These are phyloP conservation scores for Septoria linicola DNA, from an alignment of 2,329 filamentous ascomycete species.

Conservation along the genomic window DNA sequence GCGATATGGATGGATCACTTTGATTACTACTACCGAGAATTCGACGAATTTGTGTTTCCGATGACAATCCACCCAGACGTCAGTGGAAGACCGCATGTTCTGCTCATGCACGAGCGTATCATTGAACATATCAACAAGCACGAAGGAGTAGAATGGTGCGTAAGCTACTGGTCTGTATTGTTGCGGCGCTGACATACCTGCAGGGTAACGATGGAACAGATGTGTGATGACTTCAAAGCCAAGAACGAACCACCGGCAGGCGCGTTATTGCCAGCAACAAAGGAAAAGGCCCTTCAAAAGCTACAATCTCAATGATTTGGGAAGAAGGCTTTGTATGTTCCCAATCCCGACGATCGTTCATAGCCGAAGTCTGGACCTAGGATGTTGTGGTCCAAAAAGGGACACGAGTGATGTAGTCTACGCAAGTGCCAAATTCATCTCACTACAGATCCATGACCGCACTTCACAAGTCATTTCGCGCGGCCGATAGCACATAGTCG, in stretches of 20 bases:
- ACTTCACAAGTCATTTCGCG: too few relatives aligned
- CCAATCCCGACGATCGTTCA: neutral
- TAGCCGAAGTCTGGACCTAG: too few relatives aligned
- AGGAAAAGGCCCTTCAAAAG: conserved; percentile 48
- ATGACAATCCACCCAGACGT: conserved; percentile 70
- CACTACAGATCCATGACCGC: too few relatives aligned
- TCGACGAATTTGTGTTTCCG: conserved; percentile 72
- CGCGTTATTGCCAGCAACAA: conserved; percentile 58
- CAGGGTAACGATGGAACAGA: conserved; percentile 64
- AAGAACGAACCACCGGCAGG: conserved; percentile 57
- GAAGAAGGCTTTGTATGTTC: neutral
- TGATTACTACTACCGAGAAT: conserved; percentile 71
- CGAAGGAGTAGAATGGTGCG: conserved; percentile 55
- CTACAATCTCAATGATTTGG: neutral
- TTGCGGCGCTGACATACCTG: conserved; percentile 30
- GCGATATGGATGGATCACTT: conserved; percentile 66
- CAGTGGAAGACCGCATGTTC: conserved; percentile 65
- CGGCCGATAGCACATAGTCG: too few relatives aligned
- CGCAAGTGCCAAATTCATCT: too few relatives aligned
- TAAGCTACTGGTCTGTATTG: neutral
- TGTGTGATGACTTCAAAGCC: conserved; percentile 68
- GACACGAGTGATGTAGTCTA: too few relatives aligned
- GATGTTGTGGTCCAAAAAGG: too few relatives aligned
- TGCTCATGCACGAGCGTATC: conserved; percentile 70
- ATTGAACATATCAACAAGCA: conserved; percentile 67